phyloP scores from a whole-genome alignment of 1,284 basidiomycete species.

The Austropuccinia psidii region DNA sequence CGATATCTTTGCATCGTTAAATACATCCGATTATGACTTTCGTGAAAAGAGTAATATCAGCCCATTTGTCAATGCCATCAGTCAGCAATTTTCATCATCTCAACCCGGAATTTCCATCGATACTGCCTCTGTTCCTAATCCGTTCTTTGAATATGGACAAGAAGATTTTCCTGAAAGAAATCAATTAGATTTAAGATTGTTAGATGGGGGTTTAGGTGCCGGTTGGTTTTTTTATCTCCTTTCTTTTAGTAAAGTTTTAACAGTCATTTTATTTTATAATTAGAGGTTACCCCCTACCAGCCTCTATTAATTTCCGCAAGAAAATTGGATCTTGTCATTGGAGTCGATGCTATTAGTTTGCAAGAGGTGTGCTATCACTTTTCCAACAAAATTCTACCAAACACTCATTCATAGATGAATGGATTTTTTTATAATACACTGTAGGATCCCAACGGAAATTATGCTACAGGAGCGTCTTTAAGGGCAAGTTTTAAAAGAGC shows the following conservation, averaged over 20 bases:
- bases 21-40: constrained; percentile 5
- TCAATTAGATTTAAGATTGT: neutral
- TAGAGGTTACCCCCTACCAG: constrained; percentile 30
- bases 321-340: constrained; percentile 27
- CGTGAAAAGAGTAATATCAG: neutral
- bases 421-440: neutral
- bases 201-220: constrained; percentile 32
- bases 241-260: neutral
- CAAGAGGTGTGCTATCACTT: too few relatives aligned
- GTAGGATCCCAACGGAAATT: constrained; percentile 1
- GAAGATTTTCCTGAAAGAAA: constrained; percentile 1
- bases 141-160: constrained; percentile 17
- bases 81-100: neutral
- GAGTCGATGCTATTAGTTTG: constrained; percentile 16
- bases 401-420: too few relatives aligned
- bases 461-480: constrained; percentile 16
- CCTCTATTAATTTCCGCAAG: constrained; percentile 21
- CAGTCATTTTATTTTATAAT: neutral
- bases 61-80: neutral
- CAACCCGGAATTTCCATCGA: constrained; percentile 27
- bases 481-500: constrained; percentile 1
- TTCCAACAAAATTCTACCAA: neutral
- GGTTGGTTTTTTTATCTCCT: neutral
- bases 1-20: constrained; percentile 14
- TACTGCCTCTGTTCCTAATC: constrained; percentile 34